Base-by-base conservation (phyloP, 495 filamentous ascomycete species). In the Aspergillus mulundensis region DNA sequence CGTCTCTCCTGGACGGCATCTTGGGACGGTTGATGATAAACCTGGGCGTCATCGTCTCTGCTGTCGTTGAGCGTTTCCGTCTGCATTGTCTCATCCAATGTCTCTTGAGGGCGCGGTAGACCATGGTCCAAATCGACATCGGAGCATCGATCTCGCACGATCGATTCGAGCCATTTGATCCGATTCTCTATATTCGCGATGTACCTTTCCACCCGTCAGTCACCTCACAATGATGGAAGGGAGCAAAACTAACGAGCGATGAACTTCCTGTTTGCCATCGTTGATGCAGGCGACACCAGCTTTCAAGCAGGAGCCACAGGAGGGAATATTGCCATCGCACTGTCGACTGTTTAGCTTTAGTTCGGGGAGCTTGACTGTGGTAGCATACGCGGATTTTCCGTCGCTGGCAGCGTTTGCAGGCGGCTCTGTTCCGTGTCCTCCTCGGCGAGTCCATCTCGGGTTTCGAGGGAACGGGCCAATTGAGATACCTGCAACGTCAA, bases 191-290 rank as follows among this genome's bases (percentile, higher is more conserved):
- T 58, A 38, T 64, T 73, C 10, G 65, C 66, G 30, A 76, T 71
- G 30, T 77, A 74, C 18, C 71, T 77, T 32, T 15, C 3, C 2
- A 5, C 6, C 11, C 12, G 18, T 50, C 34, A 50, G 48, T 16
- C 21, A 14, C 18, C 32, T 36, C 12, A 18, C 36, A n/a, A 10
- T 28, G 25, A 19, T 7, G 23, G 0, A 1, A 28, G 18, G 23
- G 12, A 1, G 11, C 8, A 7, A 28, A n/a, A 62, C 70, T 61
- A 34, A 71, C 70, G 68, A 63, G 32, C 69, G 65, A 45, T 68
- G 71, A 15, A 75, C 72, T 21, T 74, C 66, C 47, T 71, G 70
- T 49, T 67, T 76, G 5, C 72, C 75, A 52, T 75, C 73, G 58
- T 72, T 74, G 21, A 75, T 58, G 54, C 75, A 78, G 16, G 64